Base-by-base conservation (phyloP, 169 alveolate species). In the Eimeria acervulina region DNA sequence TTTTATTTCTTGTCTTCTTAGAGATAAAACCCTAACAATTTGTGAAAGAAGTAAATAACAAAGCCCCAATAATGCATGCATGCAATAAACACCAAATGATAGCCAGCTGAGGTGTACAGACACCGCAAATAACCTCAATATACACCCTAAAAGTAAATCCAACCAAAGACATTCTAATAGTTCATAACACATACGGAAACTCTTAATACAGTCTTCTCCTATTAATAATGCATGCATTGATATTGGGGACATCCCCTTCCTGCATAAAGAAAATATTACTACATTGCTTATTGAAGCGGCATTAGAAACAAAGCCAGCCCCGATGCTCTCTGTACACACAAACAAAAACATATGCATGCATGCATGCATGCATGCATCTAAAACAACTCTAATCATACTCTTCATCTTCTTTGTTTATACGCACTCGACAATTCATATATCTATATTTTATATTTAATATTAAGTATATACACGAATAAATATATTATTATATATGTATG, bases 181-280 rank as follows among this genome's bases (percentile, higher is more conserved):
- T 55, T 68, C 93, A 85, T 95, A 97, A 8, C 68, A 80, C 6
- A 95, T 42, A 15, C 97, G 40, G 23, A 96, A 92, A n/a, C 95
- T 96, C 91, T 87, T 95, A 3, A 95, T 72, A 36, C 90, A 87
- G 66, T 96, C 97, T 26, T 97, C 96, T 3, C 97, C 97, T 44
- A 95, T 61, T 19, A 96, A 97, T 17, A 96, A 91, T 23, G 85
- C 95, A 44, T 96, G 93, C 76, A 74, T 33, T 52, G 97, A 76
- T 28, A 96, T 59, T 8, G 97, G 97, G 12, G 97, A 97, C 42
- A 88, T 74, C 17, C 94, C 96, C 59, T 72, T 87, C 47, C 97
- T 83, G 66, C 97, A 96, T 40, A 90, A 78, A 2, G 61, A 44
- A 70, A 95, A 95, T n/a, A 93, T 80, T 21, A 83, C 6, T 31